These are phyloP conservation scores for Agroathelia rolfsii DNA, from an alignment of 1,284 basidiomycete genomes.

Conservation along the genomic window DNA sequence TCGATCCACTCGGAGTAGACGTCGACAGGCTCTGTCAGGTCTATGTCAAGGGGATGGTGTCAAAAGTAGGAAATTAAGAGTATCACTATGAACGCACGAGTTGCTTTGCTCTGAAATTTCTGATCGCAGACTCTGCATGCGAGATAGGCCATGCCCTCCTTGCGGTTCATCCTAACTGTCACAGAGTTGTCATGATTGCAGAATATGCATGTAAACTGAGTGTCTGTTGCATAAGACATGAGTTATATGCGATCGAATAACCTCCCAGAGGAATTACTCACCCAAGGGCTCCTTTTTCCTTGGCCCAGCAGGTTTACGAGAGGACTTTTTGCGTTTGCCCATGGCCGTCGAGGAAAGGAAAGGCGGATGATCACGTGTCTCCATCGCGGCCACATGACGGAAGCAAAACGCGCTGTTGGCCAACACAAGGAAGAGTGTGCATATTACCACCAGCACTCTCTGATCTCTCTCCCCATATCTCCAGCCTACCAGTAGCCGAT, in stretches of 20 bases:
- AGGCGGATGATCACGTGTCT: too few species aligned
- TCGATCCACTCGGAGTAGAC: slow-evolving; percentile 92
- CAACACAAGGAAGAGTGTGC: too few species aligned
- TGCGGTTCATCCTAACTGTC: slow-evolving; percentile 76
- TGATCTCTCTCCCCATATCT: too few species aligned
- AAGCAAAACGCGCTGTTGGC: too few species aligned
- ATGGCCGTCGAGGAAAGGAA: too few species aligned
- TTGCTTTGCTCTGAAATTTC: slow-evolving; percentile 74
- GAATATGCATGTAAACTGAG: slow-evolving; percentile 77
- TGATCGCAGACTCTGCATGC: slow-evolving; percentile 76
- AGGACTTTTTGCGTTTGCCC: slow-evolving; percentile 82
- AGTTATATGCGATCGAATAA: slow-evolving; percentile 8
- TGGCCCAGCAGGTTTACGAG: slow-evolving; percentile 52
- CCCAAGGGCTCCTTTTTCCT: slow-evolving; percentile 63
- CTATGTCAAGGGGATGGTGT: slow-evolving; percentile 27
- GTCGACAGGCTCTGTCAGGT: slow-evolving; percentile 81
- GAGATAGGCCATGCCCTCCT: slow-evolving; percentile 70
- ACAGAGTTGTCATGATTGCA: slow-evolving; percentile 88
- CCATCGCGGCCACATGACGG: too few species aligned
- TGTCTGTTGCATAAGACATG: slow-evolving; percentile 46
- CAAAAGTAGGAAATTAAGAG: slow-evolving; percentile 10
- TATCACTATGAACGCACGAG: slow-evolving; percentile 46
- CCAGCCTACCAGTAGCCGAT: too few species aligned
- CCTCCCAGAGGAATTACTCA: slow-evolving; percentile 22
- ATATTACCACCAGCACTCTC: too few species aligned